These are phyloP conservation scores for Paramecium sexaurelia DNA, from an alignment of 73 alveolate genomes.

Conservation along the genomic window DNA sequence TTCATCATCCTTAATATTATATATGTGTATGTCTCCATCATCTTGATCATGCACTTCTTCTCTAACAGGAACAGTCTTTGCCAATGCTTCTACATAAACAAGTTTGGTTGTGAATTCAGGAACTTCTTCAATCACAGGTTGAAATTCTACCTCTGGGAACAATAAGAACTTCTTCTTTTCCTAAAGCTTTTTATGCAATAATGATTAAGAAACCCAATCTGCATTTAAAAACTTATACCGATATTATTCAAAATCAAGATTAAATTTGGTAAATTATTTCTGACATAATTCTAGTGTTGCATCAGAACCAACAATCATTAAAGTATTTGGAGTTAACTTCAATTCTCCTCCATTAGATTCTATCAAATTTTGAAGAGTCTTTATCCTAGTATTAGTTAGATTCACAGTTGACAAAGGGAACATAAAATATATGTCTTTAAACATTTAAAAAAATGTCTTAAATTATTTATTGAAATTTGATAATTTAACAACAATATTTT, in stretches of 20 bases:
- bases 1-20: not conserved
- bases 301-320: slow-evolving; percentile 34
- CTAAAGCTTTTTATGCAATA: not conserved
- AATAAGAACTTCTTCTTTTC: not conserved
- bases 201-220: slow-evolving; percentile 33
- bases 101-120: not conserved
- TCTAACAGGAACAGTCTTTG: not conserved
- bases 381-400: not conserved
- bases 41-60: not conserved
- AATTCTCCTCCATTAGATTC: slow-evolving; percentile 20
- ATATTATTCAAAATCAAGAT: slow-evolving; percentile 1
- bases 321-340: not conserved
- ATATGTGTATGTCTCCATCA: not conserved
- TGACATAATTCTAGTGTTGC: not conserved
- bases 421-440: slow-evolving; percentile 20
- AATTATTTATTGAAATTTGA: not conserved
- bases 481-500: not conserved
- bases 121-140: not conserved
- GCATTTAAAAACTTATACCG: not conserved
- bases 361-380: not conserved
- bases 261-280: not conserved
- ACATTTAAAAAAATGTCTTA: not conserved
- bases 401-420: slow-evolving; percentile 28
- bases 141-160: not conserved
- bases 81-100: slow-evolving; percentile 12